These are phyloP conservation scores for Benincasa hispida DNA, from an alignment of 306 rosid species.

Conservation along the genomic window DNA sequence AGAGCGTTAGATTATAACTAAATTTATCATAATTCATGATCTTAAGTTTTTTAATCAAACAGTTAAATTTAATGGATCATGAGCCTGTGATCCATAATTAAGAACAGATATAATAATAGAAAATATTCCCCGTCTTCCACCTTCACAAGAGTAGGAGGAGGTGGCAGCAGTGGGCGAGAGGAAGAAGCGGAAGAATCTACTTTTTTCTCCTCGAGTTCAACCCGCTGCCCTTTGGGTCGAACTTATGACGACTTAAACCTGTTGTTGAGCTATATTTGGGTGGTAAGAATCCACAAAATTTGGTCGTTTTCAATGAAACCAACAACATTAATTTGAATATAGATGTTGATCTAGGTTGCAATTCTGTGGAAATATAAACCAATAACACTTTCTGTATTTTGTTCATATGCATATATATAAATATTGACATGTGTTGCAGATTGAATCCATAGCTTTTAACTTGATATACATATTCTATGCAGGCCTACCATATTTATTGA, in stretches of 20 bases:
- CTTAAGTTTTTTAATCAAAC: no score
- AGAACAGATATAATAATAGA: not conserved
- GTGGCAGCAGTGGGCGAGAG: no score
- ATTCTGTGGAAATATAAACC: no score
- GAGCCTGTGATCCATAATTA: not conserved
- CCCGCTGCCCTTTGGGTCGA: not conserved
- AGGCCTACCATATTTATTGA: constrained; percentile 90
- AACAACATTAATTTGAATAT: not conserved
- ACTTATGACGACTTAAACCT: not conserved
- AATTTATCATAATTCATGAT: no score
- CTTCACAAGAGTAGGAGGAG: no score
- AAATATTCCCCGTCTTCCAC: not conserved
- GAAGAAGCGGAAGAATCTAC: not conserved
- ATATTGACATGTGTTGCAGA: not conserved
- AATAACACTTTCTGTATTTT: not conserved
- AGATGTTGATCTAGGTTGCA: not conserved
- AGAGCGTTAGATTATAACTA: no score
- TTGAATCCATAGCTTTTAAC: not conserved
- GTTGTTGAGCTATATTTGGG: not conserved
- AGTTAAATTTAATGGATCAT: not conserved
- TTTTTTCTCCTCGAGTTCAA: not conserved
- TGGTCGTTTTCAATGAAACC: not conserved
- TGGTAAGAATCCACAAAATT: not conserved
- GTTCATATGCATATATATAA: no score
- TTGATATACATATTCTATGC: constrained; percentile 11